Base-by-base conservation (phyloP, 2,329 filamentous ascomycete species). In the Aspergillus fructus region DNA sequence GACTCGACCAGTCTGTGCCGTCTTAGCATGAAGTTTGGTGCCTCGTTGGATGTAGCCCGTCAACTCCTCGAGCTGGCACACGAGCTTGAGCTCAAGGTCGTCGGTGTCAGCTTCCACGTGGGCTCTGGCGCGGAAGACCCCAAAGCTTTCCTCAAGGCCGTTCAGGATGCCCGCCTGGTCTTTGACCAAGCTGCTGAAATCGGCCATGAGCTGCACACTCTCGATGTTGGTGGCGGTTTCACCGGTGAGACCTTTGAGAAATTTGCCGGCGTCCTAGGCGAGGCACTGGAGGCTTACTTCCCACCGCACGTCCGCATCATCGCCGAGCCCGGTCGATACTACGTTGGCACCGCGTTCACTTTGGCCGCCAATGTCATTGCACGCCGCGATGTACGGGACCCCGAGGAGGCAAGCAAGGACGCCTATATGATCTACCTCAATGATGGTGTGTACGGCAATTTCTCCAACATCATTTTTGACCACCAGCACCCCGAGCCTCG, bases 401-500 rank as follows among this genome's bases (percentile, higher is more conserved):
- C 89, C 4, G 79, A 79, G 40, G 71, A 73, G 47, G 66, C 70
- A 3, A 65, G 66, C 15, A 67, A 68, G 6, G 67, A 67, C 60
- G 90, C 88, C 65, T 97, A 96, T 82, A 99, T 97, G 94, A 79
- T 97, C 47, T 99, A 99, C 75, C 81, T 97, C 74, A 99, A 99
- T 73, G 94, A 99, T 67, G 94, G 94, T 27, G 89, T 97, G 53
- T 99, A 99, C 71, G 94, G 94, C 69, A 97, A 97, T 80, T 97
- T 99, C 73, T 96, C 91, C 64, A 96, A 92, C 85, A 97, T 97
- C 83, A 96, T 97, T 81, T 99, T 97, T 74, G 94, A 97, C 71
- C 94, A 97, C 77, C 94, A 99, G 82, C 85, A 96, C 68, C 94
- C 94, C 1, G 78, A 89, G 46, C 91, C 93, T 55, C 90, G 89